These are phyloP conservation scores for Meripilus lineatus DNA, from an alignment of 1,284 basidiomycete genomes.

Conservation along the genomic window DNA sequence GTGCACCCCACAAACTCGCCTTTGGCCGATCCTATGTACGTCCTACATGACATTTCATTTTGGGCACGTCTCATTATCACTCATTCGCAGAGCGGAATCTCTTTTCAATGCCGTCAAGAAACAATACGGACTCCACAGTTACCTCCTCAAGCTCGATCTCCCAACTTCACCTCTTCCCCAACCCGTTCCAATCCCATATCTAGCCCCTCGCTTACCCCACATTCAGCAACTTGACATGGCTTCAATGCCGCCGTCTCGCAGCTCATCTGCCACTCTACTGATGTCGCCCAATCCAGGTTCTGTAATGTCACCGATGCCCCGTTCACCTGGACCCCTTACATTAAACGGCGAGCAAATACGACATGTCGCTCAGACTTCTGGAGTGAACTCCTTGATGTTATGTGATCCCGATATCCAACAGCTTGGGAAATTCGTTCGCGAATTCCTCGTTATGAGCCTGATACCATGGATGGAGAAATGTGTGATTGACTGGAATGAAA, in stretches of 20 bases:
- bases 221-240: slow-evolving; percentile 28
- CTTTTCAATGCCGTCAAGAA: slow-evolving; percentile 80
- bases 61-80: no score
- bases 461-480: slow-evolving; percentile 97
- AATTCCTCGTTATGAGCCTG: slow-evolving; percentile 88
- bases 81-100: slow-evolving; percentile 53
- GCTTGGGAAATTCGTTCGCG: slow-evolving; percentile 80
- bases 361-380: slow-evolving; percentile 10
- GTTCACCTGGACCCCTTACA: slow-evolving; percentile 15
- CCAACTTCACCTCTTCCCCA: slow-evolving; percentile 52
- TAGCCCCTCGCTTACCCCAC: slow-evolving; percentile 62
- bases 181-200: slow-evolving; percentile 59
- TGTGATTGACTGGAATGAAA: slow-evolving; percentile 93
- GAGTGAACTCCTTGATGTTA: slow-evolving; percentile 31
- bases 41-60: slow-evolving; percentile 16
- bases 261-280: slow-evolving; percentile 10
- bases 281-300: slow-evolving; percentile 11
- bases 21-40: slow-evolving; percentile 74
- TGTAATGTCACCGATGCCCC: slow-evolving; percentile 19
- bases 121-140: slow-evolving; percentile 72
- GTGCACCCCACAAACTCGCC: slow-evolving; percentile 66
- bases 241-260: slow-evolving; percentile 20
- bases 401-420: slow-evolving; percentile 77
- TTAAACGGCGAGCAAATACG: slow-evolving; percentile 10
- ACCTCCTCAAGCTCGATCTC: slow-evolving; percentile 57